phyloP scores from a whole-genome alignment of 495 filamentous ascomycete genomes.

The Aspergillus heteromorphus region DNA sequence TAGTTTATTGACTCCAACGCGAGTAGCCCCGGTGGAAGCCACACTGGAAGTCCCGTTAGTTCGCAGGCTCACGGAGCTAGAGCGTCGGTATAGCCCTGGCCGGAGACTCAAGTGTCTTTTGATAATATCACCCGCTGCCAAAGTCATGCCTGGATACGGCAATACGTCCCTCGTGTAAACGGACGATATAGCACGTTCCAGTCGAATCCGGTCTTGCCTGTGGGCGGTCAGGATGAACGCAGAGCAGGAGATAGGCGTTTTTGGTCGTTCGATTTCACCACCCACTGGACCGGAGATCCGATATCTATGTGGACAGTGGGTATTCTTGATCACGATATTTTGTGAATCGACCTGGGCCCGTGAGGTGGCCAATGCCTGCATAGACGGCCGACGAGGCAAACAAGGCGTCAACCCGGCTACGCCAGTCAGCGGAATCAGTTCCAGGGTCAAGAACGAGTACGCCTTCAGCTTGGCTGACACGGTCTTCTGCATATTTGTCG shows the following conservation, averaged over 20 bases:
- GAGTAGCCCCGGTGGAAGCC: background rate
- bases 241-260: slow-evolving; percentile 11
- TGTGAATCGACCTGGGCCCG: slow-evolving; percentile 49
- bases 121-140: slow-evolving; percentile 50
- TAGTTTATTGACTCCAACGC: background rate
- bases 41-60: slow-evolving; percentile 1
- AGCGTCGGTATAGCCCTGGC: slow-evolving; percentile 25
- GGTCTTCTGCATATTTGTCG: slow-evolving; percentile 20
- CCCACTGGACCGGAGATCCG: slow-evolving; percentile 22
- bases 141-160: slow-evolving; percentile 79
- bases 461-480: slow-evolving; percentile 23
- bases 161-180: slow-evolving; percentile 82
- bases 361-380: slow-evolving; percentile 69
- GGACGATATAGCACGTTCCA: slow-evolving; percentile 69
- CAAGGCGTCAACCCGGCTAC: slow-evolving; percentile 67
- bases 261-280: slow-evolving; percentile 32
- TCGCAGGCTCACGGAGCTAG: slow-evolving; percentile 24
- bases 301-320: slow-evolving; percentile 59
- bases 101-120: slow-evolving; percentile 71
- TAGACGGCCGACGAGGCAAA: slow-evolving; percentile 69
- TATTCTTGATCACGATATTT: slow-evolving; percentile 88
- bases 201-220: slow-evolving; percentile 66
- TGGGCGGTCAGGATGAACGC: slow-evolving; percentile 49
- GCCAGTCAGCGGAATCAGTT: slow-evolving; percentile 68
- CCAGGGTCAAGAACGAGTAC: slow-evolving; percentile 54